phyloP scores from a whole-genome alignment of 2,329 filamentous ascomycete species.

The Aureobasidium sp. region DNA sequence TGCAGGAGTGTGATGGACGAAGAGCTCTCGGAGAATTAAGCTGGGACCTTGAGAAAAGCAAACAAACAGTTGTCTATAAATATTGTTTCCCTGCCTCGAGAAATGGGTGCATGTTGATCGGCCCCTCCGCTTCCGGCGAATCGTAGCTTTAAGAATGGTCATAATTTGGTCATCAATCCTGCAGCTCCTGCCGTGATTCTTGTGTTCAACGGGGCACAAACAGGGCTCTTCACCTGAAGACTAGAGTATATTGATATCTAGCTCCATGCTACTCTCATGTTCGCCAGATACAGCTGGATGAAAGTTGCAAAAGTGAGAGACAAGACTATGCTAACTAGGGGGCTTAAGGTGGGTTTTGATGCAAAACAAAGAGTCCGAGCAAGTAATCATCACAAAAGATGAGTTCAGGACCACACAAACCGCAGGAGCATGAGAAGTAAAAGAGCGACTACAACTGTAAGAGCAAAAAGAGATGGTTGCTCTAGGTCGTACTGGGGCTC shows the following conservation, averaged over 20 bases:
- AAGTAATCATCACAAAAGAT: neutral
- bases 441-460: neutral
- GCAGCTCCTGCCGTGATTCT: neutral
- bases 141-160: neutral
- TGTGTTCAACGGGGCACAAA: neutral
- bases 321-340: too few species aligned
- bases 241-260: neutral
- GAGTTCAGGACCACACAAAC: rapidly evolving
- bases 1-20: neutral
- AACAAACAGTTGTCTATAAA: constrained; percentile 5
- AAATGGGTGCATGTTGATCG: neutral
- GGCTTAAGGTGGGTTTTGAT: neutral
- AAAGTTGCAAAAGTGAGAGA: neutral
- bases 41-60: neutral
- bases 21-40: neutral
- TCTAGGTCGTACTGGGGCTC: constrained; percentile 6
- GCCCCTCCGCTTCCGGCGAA: constrained; percentile 8
- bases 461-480: neutral
- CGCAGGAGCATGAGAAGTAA: neutral
- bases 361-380: neutral
- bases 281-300: neutral
- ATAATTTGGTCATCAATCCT: constrained; percentile 4
- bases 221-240: neutral
- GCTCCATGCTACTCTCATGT: neutral
- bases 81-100: neutral